Percentiles rank a stretch among this genome's conserved stretches.
phyloP scores from a whole-genome alignment of 108 stramenopile species.

The Fragilariopsis cylindrus region DNA sequence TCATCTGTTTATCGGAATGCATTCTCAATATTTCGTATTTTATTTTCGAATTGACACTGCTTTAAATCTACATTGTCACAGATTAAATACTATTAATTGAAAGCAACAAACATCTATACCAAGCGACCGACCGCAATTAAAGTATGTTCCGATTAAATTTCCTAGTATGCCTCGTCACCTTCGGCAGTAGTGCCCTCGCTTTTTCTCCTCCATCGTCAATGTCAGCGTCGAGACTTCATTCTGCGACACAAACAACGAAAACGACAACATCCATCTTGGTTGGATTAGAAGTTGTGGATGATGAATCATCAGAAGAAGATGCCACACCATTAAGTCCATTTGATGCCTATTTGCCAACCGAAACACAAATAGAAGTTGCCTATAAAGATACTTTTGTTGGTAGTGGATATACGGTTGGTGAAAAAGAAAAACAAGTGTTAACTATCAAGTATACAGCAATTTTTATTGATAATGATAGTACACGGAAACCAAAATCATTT shows the following conservation, averaged over 20 bases:
- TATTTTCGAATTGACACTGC: too few relatives aligned
- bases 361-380: slow-evolving; percentile 5
- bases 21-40: too few relatives aligned
- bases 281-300: slow-evolving; percentile 14
- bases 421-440: slow-evolving; percentile 16
- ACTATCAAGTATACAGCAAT: slow-evolving; percentile 26
- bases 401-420: slow-evolving; percentile 12
- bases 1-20: too few relatives aligned
- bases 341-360: not conserved
- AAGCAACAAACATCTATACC: too few relatives aligned
- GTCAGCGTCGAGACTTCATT: not conserved
- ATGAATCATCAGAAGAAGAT: not conserved
- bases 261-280: slow-evolving; percentile 1
- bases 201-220: not conserved
- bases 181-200: not conserved
- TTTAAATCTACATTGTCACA: too few relatives aligned
- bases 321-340: not conserved
- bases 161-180: too few relatives aligned
- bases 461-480: slow-evolving; percentile 6
- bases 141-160: too few relatives aligned
- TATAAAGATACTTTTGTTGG: slow-evolving; percentile 24
- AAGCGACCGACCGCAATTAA: too few relatives aligned
- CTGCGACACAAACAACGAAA: not conserved
- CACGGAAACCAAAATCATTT: slow-evolving; percentile 12
- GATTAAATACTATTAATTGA: too few relatives aligned